A percentile compares a stretch with the other conserved stretches of the same genome.
Evolutionary conservation across 2,329 filamentous ascomycete species (phyloP).

Genomic region (Lasiodiplodia hormozganensis): DNA sequence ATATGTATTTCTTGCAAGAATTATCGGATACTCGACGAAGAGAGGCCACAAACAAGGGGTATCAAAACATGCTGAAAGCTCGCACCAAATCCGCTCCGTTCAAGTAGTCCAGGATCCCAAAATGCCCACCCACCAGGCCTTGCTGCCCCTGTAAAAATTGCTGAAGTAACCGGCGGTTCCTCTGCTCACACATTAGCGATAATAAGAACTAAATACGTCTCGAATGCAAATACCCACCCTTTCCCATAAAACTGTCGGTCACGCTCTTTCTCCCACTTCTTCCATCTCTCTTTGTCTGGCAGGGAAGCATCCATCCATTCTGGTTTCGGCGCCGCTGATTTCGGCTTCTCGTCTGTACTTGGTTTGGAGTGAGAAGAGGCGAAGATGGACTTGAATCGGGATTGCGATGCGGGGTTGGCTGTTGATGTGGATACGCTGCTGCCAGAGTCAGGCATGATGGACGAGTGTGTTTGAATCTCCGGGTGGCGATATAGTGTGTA

Average conservation of each 20-base stretch:
- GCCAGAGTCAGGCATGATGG: background rate
- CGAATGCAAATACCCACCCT: background rate
- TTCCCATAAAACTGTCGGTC: conserved; percentile 8
- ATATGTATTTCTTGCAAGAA: too few relatives aligned
- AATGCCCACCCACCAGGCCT: conserved; percentile 11
- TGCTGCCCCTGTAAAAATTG: background rate
- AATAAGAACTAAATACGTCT: too few relatives aligned
- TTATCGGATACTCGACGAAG: background rate
- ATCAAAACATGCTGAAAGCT: background rate
- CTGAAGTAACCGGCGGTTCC: conserved; percentile 14
- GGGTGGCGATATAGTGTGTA: background rate
- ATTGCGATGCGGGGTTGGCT: background rate
- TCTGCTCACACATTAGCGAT: background rate
- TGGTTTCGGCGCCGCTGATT: background rate
- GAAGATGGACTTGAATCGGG: background rate
- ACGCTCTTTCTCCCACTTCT: conserved; percentile 20
- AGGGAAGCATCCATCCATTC: conserved; percentile 18
- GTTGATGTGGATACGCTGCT: background rate
- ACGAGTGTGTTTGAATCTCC: background rate
- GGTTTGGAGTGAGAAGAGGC: background rate
- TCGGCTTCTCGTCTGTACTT: background rate
- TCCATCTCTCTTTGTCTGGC: conserved; percentile 3
- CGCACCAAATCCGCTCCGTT: background rate
- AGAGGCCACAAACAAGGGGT: background rate
- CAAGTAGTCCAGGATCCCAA: background rate